phyloP scores from a whole-genome alignment of 176 grass and related monocot genomes.

The Oryza brachyantha region DNA sequence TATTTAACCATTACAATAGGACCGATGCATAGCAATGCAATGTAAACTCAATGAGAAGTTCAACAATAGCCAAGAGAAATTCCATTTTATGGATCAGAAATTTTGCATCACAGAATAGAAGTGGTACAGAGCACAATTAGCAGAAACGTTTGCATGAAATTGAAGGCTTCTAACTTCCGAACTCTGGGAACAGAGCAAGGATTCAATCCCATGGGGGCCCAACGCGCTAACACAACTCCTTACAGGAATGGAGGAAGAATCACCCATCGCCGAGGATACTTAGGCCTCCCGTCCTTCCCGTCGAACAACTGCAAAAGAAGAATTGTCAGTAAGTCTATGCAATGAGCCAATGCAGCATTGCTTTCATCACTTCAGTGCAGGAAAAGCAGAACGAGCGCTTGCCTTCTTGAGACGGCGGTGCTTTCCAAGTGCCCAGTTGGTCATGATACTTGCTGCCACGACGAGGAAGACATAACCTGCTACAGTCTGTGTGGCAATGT shows the following conservation, averaged over 20 bases:
- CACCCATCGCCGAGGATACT: constrained; percentile 88
- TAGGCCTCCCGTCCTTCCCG: constrained; percentile 74
- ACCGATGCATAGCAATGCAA: neutral
- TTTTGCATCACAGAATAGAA: neutral
- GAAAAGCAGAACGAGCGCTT: constrained; percentile 1
- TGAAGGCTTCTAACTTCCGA: neutral
- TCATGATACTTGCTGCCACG: constrained; percentile 84
- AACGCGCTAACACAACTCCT: neutral
- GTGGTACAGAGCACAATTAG: constrained; percentile 25
- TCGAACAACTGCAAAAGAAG: constrained; percentile 75
- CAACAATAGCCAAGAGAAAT: constrained; percentile 12
- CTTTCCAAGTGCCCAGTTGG: constrained; percentile 89
- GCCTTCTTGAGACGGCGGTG: constrained; percentile 86
- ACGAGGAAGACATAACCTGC: constrained; percentile 83
- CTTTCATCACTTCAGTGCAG: neutral
- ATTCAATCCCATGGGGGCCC: neutral
- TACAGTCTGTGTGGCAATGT: constrained; percentile 85
- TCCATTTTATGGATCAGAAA: constrained; percentile 19
- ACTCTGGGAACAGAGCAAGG: neutral
- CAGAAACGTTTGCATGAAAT: constrained; percentile 7
- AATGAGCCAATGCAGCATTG: neutral
- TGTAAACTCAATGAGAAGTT: neutral
- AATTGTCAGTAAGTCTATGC: constrained; percentile 5
- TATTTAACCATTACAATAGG: neutral
- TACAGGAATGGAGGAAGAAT: constrained; percentile 90